A percentile compares a stretch with the other conserved stretches of the same genome.
phyloP scores from a whole-genome alignment of 179 eudicot genomes.

The Silene coronaria region DNA sequence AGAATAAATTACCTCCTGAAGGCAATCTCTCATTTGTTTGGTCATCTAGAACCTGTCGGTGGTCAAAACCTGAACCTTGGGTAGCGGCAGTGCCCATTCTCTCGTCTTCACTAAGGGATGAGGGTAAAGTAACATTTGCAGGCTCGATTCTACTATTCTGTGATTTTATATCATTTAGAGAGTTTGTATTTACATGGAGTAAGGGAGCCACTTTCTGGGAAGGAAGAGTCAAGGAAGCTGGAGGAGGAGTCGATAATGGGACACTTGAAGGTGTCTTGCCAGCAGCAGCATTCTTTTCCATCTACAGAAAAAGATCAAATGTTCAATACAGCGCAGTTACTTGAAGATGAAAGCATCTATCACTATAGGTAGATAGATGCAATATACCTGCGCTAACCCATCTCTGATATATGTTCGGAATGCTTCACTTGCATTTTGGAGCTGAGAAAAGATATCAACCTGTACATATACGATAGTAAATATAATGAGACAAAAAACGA shows the following conservation, averaged over 20 bases:
- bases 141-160: conserved; percentile 52
- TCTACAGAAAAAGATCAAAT: conserved; percentile 36
- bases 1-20: conserved; percentile 12
- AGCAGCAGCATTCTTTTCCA: conserved; percentile 98
- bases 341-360: neutral
- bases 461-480: conserved; percentile 18
- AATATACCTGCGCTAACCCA: conserved; percentile 83
- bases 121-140: conserved; percentile 66
- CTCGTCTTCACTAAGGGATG: conserved; percentile 62
- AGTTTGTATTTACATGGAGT: conserved; percentile 74
- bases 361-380: neutral
- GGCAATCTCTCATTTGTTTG: conserved; percentile 52
- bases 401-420: conserved; percentile 95
- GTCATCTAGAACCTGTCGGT: conserved; percentile 39
- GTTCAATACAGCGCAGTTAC: neutral
- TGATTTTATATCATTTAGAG: conserved; percentile 50
- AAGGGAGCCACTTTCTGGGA: conserved; percentile 68
- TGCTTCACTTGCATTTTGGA: conserved; percentile 98
- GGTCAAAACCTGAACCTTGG: conserved; percentile 38
- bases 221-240: conserved; percentile 58
- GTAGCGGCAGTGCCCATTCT: conserved; percentile 41
- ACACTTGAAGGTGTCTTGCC: conserved; percentile 91
- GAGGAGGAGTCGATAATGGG: conserved; percentile 93
- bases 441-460: conserved; percentile 97
- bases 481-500: neutral